A percentile compares a stretch with the other conserved stretches of the same genome.
Conservation (phyloP, 305 asterid genomes). For the Fraxinus greggii region DNA sequence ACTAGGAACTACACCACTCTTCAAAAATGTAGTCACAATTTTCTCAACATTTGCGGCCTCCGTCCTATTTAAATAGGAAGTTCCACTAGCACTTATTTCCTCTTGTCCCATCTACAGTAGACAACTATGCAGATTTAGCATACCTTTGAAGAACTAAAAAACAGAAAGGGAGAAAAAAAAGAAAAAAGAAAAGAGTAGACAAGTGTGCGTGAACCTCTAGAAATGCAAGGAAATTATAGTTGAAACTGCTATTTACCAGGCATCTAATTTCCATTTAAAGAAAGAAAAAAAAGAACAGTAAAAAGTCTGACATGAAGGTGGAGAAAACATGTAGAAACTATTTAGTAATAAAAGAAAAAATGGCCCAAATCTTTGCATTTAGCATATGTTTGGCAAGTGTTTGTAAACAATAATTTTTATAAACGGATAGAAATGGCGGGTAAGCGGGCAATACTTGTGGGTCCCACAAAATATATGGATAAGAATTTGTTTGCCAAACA, state of each 20-base stretch:
- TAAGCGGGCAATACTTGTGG: not conserved
- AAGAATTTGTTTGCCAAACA: not conserved
- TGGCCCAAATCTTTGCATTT: conserved; percentile 12
- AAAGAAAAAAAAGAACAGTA: not conserved
- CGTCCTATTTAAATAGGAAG: conserved; percentile 94
- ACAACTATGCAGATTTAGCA: conserved; percentile 21
- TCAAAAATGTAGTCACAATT: conserved; percentile 90
- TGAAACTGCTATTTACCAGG: not conserved
- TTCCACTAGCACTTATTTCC: conserved; percentile 99
- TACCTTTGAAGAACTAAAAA: conserved; percentile 7
- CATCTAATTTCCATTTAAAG: not conserved
- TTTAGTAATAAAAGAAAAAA: not conserved
- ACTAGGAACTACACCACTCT: conserved; percentile 97
- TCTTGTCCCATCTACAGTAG: conserved; percentile 97
- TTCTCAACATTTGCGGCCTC: conserved; percentile 99
- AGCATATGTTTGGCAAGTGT: not conserved
- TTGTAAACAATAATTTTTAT: not conserved
- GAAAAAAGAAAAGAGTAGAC: conserved; percentile 8
- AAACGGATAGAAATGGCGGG: not conserved
- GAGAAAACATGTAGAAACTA: not conserved
- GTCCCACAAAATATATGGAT: not conserved
- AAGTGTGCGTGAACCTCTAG: conserved; percentile 17
- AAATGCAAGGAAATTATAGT: not conserved
- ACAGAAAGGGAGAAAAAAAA: conserved; percentile 16
- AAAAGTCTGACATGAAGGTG: not conserved